phyloP scores from a whole-genome alignment of 1,284 basidiomycete genomes.

The Golubevia sp. region DNA sequence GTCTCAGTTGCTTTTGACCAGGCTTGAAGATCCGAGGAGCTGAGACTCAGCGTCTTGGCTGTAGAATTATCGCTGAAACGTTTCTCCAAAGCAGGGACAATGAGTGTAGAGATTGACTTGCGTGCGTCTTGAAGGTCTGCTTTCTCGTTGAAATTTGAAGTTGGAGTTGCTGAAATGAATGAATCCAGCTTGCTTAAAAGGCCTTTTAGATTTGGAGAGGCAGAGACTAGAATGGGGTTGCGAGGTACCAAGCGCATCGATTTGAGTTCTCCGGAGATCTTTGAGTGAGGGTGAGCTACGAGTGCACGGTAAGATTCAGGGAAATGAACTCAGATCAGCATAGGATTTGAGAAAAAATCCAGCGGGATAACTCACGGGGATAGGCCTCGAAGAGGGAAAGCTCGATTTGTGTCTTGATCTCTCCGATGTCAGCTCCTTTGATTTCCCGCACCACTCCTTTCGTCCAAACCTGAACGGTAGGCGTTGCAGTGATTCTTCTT shows the following conservation, averaged over 20 bases:
- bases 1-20: conserved; percentile 67
- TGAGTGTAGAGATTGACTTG: conserved; percentile 66
- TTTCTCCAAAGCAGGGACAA: conserved; percentile 26
- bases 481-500: conserved; percentile 74
- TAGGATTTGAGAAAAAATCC: neutral
- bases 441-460: conserved; percentile 65
- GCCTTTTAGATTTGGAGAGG: conserved; percentile 72
- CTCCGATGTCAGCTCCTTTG: conserved; percentile 73
- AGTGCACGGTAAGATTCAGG: conserved; percentile 14
- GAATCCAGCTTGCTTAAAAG: conserved; percentile 71
- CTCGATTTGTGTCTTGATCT: conserved; percentile 73
- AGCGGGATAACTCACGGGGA: conserved; percentile 71
- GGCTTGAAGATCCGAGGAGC: conserved; percentile 24
- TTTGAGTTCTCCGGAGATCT: conserved; percentile 68
- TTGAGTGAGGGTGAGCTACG: conserved; percentile 76
- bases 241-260: conserved; percentile 68
- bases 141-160: conserved; percentile 39
- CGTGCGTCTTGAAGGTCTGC: conserved; percentile 31
- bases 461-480: conserved; percentile 77
- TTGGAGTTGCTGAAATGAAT: conserved; percentile 67
- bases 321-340: neutral
- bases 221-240: conserved; percentile 74
- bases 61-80: conserved; percentile 52
- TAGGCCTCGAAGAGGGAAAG: conserved; percentile 74
- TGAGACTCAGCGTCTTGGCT: conserved; percentile 70